phyloP scores from a whole-genome alignment of 805 yeast genomes.

The Candida sonorensis region DNA sequence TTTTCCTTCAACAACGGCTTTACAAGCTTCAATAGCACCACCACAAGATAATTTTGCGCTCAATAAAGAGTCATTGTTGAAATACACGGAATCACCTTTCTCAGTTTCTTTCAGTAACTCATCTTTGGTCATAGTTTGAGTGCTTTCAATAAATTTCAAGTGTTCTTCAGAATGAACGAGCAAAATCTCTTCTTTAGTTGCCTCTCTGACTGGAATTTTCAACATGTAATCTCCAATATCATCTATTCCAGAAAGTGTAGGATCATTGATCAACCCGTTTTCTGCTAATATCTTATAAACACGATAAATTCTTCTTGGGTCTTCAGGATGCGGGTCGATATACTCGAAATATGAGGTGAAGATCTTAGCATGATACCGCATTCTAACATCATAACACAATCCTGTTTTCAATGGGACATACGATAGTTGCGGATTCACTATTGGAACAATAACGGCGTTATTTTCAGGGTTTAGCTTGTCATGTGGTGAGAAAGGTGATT shows the following conservation, averaged over 20 bases:
- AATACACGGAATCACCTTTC: slow-evolving; percentile 89
- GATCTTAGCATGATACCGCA: slow-evolving; percentile 95
- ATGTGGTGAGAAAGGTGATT: too few species aligned
- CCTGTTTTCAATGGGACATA: slow-evolving; percentile 85
- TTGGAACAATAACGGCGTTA: slow-evolving; percentile 41
- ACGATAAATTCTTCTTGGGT: slow-evolving; percentile 91
- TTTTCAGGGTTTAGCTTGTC: too few species aligned
- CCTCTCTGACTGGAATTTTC: slow-evolving; percentile 87
- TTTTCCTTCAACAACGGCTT: slow-evolving; percentile 86
- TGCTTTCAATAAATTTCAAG: slow-evolving; percentile 64
- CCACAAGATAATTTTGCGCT: slow-evolving; percentile 94
- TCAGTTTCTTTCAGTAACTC: slow-evolving; percentile 78
- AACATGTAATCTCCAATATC: slow-evolving; percentile 82
- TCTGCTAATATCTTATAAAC: slow-evolving; percentile 91
- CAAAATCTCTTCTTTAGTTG: slow-evolving; percentile 76
- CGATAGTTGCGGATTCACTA: slow-evolving; percentile 56
- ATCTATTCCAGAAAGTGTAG: slow-evolving; percentile 61
- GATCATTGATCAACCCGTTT: slow-evolving; percentile 82
- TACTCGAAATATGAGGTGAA: slow-evolving; percentile 89
- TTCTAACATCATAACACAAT: slow-evolving; percentile 89
- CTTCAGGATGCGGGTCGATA: slow-evolving; percentile 98
- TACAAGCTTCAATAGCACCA: slow-evolving; percentile 94
- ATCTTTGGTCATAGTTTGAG: slow-evolving; percentile 72
- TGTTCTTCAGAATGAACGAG: slow-evolving; percentile 83
- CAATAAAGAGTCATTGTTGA: slow-evolving; percentile 80